Conservation (phyloP, 805 yeast species). For the Candida morakotiae region DNA sequence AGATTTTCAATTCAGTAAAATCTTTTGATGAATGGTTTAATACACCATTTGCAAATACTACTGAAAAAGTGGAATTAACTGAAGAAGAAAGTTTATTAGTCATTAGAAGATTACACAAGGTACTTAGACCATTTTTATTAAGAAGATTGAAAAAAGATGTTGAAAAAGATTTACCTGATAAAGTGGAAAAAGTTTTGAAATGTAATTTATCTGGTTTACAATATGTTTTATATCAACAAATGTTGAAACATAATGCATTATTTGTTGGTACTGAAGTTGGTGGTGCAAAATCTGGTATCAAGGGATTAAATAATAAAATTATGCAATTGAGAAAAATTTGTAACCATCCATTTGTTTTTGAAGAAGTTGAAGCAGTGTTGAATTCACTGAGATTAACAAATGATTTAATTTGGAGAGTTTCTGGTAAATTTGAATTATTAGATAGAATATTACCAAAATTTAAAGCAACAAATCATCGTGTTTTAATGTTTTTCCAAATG, state of each 20-base stretch:
- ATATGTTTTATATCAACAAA: slow-evolving; percentile 65
- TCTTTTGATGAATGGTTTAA: slow-evolving; percentile 89
- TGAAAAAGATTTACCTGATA: slow-evolving; percentile 80
- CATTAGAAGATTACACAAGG: slow-evolving; percentile 82
- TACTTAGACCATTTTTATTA: slow-evolving; percentile 76
- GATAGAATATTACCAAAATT: slow-evolving; percentile 75
- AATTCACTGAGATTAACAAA: slow-evolving; percentile 61
- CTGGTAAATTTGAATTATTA: slow-evolving; percentile 78
- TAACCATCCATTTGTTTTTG: slow-evolving; percentile 85
- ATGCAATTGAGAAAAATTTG: slow-evolving; percentile 85
- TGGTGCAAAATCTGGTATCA: slow-evolving; percentile 61
- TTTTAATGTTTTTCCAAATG: slow-evolving; percentile 82
- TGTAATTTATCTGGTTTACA: slow-evolving; percentile 76
- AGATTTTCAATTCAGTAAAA: slow-evolving; percentile 79
- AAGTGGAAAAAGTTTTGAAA: slow-evolving; percentile 77
- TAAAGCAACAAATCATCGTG: slow-evolving; percentile 71
- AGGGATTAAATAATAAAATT: slow-evolving; percentile 75
- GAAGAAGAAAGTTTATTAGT: slow-evolving; percentile 84
- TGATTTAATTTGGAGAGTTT: slow-evolving; percentile 67
- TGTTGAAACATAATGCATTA: slow-evolving; percentile 67
- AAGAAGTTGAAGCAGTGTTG: slow-evolving; percentile 69
- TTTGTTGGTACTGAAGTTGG: slow-evolving; percentile 63
- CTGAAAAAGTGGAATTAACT: slow-evolving; percentile 73
- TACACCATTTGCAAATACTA: slow-evolving; percentile 80
- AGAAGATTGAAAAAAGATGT: slow-evolving; percentile 85